Evolutionary conservation across 345 rosid species (phyloP), one percentile per base, ranked within the genome.

Genomic region (Bruguiera sexangula): DNA sequence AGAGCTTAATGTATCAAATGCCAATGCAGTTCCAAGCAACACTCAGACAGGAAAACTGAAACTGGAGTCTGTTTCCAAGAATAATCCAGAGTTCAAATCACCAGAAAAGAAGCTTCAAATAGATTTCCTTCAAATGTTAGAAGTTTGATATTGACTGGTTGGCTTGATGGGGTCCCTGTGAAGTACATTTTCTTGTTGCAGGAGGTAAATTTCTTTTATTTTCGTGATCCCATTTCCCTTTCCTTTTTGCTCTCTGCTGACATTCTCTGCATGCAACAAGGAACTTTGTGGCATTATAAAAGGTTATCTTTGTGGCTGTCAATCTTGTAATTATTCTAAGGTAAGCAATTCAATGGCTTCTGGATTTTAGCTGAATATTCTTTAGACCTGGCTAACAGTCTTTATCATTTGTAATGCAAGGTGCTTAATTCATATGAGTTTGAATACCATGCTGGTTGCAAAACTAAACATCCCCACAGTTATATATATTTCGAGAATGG

Each of bases 91-190:
- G 63, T 60, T 66, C 19, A 89, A 91, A 11, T 80, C n/a, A 75
- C 85, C 56, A 85, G 68, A 80, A 91, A 88, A 73, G 96, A 91
- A 75, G 90, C 95, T 62, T 89, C 89, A 59, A 89, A 91, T 58
- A 86, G 91, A 83, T 94, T 94, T 73, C 98, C 98, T 72, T 89
- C 97, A 50, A 91, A 89, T 61, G 96, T 94, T 37, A 89, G 95
- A 79, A 91, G 95, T 79, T 82, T 91, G 82, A 84, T 94, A 79
- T 88, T 91, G 50, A 93, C 98, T 22, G 97, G 96, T 69, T 89
- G 87, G 94, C 97, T 91, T 3, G 97, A 93, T 72, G 94, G 96
- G 6, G 89, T 91, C 55, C 91, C 96, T 29, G 94, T 91, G 73
- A 93, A 89, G 85, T 93, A 91, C 43, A 77, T 89, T 69, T 69